Percentiles rank a stretch among this genome's conserved stretches.
These are phyloP conservation scores for Daldinia loculata DNA, from an alignment of 495 filamentous ascomycete genomes.

Conservation along the genomic window DNA sequence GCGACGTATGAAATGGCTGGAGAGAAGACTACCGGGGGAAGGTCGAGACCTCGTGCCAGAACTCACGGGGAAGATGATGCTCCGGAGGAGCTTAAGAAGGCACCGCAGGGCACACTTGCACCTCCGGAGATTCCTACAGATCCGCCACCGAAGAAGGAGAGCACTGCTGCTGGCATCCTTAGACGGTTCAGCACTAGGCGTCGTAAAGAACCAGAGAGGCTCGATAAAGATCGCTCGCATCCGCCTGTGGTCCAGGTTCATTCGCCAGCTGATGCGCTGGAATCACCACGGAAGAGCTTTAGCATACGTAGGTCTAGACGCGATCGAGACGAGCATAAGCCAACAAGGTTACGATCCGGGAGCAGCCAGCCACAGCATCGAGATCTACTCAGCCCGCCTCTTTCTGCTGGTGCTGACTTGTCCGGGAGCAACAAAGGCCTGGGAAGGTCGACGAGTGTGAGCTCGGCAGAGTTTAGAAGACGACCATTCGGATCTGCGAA, in stretches of 20 bases:
- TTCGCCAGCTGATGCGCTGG: conserved; percentile 70
- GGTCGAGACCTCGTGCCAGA: conserved; percentile 83
- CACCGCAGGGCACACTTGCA: conserved; percentile 57
- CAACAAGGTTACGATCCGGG: conserved; percentile 61
- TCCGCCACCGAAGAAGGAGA: conserved; percentile 80
- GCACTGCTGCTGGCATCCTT: conserved; percentile 84
- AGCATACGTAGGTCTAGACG: conserved; percentile 77
- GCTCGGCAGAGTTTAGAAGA: conserved; percentile 79
- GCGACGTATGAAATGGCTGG: conserved; percentile 82
- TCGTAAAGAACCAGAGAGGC: conserved; percentile 65
- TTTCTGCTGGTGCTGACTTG: conserved; percentile 62
- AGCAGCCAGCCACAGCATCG: conserved; percentile 75
- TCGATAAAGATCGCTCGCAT: conserved; percentile 66
- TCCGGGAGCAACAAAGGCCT: conserved; percentile 70
- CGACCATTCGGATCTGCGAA: conserved; percentile 64
- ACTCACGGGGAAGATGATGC: conserved; percentile 97
- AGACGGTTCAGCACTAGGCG: conserved; percentile 89
- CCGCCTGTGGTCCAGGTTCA: conserved; percentile 76
- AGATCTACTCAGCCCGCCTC: conserved; percentile 76
- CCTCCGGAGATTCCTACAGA: conserved; percentile 68
- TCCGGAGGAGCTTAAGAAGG: conserved; percentile 75
- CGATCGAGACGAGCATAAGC: conserved; percentile 57
- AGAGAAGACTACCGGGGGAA: conserved; percentile 77
- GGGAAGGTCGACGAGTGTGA: conserved; percentile 85
- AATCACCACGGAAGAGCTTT: conserved; percentile 77